phyloP scores from a whole-genome alignment of 345 rosid species.

The Eucalyptus regnans region DNA sequence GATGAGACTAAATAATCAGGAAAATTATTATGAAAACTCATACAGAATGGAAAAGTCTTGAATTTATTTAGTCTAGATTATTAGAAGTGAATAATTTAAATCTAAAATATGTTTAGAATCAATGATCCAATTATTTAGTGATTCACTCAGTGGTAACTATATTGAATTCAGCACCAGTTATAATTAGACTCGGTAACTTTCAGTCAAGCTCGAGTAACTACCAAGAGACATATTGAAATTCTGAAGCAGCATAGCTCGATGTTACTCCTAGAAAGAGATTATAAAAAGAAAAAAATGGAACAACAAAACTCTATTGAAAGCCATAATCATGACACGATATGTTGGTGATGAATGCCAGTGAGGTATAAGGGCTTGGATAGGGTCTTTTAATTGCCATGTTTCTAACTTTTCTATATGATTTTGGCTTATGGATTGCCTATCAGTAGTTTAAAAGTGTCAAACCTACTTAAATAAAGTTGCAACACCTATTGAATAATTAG shows the following conservation, averaged over 20 bases:
- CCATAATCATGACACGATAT: not conserved
- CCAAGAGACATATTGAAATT: not conserved
- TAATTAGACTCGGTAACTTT: not conserved
- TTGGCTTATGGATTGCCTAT: not conserved
- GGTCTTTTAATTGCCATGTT: not conserved
- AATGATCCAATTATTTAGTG: not conserved
- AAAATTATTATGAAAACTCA: not conserved
- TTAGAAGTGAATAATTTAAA: not conserved
- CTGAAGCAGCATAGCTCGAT: not conserved
- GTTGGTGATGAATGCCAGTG: not conserved
- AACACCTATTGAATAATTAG: not conserved
- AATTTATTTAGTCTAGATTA: not conserved
- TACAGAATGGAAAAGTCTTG: not conserved
- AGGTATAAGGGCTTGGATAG: not conserved
- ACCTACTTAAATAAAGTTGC: not conserved
- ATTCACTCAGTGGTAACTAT: not conserved
- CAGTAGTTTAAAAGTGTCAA: not conserved
- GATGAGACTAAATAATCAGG: not conserved
- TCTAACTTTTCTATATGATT: not conserved
- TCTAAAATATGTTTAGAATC: not conserved
- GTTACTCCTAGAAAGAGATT: not conserved
- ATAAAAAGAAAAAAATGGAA: not conserved
- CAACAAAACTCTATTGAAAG: not conserved
- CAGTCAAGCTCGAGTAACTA: not conserved
- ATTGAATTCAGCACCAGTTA: not conserved